phyloP scores from a whole-genome alignment of 495 filamentous ascomycete species.

The Xylaria flabelliformis region DNA sequence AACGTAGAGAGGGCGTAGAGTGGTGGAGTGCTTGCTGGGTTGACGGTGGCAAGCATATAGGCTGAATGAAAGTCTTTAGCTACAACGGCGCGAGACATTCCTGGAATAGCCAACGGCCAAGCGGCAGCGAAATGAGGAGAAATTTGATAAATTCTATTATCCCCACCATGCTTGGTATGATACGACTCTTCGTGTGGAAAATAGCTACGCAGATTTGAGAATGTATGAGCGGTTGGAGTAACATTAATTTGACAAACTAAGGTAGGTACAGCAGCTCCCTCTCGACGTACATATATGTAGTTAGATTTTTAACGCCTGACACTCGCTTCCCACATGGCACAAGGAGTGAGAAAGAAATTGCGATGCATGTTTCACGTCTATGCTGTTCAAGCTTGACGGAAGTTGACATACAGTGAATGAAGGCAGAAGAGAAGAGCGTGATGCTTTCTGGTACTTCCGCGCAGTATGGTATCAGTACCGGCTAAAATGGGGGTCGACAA shows the following conservation, averaged over 20 bases:
- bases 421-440: too few relatives aligned
- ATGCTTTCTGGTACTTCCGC: not conserved
- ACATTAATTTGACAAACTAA: not conserved
- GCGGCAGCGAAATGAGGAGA: not conserved
- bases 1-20: not conserved
- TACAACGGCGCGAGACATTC: constrained; percentile 6
- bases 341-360: not conserved
- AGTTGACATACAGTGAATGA: not conserved
- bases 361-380: not conserved
- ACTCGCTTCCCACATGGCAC: not conserved
- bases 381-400: not conserved
- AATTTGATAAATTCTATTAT: constrained; percentile 1
- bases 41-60: constrained; percentile 20
- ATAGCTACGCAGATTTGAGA: not conserved
- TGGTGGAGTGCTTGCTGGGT: not conserved
- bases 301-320: too few relatives aligned
- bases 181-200: not conserved
- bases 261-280: not conserved
- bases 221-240: not conserved
- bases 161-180: not conserved
- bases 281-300: too few relatives aligned
- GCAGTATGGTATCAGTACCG: not conserved
- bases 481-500: constrained; percentile 16
- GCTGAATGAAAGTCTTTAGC: constrained; percentile 11
- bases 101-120: constrained; percentile 2